Conservation (phyloP, 2,329 filamentous ascomycete genomes). For the Fusarium zealandicum region DNA sequence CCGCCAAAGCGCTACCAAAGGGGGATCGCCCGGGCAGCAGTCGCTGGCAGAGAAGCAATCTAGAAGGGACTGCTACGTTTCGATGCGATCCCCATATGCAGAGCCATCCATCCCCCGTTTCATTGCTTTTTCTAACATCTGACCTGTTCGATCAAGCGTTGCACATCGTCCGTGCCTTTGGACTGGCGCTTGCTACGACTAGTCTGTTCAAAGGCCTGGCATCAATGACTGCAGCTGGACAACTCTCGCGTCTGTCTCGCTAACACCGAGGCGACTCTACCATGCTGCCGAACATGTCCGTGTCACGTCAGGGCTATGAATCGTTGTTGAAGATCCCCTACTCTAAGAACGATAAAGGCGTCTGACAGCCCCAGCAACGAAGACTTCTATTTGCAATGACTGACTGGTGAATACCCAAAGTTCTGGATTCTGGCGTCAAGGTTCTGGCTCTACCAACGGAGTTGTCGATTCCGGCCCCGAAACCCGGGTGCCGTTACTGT, state of each 20-base stretch:
- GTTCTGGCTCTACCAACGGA: background rate
- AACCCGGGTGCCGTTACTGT: conserved; percentile 4
- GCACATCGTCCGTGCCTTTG: background rate
- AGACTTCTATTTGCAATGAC: too few species aligned
- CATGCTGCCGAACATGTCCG: background rate
- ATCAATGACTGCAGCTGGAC: background rate
- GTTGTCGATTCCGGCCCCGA: conserved; percentile 1
- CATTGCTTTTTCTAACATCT: conserved; percentile 27
- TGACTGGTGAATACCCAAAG: too few species aligned
- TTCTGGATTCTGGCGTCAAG: background rate
- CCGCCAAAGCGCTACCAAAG: conserved; percentile 27
- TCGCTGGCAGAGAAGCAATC: conserved; percentile 35
- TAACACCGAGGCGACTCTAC: background rate
- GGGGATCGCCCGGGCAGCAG: conserved; percentile 33
- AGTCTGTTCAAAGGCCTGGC: background rate
- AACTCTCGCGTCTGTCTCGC: background rate
- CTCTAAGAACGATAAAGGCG: too few species aligned
- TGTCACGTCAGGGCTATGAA: background rate
- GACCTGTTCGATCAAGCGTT: conserved; percentile 19
- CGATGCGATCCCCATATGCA: conserved; percentile 16
- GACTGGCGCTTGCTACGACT: background rate
- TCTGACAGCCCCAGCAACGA: too few species aligned
- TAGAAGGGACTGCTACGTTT: conserved; percentile 34
- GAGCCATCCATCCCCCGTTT: conserved; percentile 13
- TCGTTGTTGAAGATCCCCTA: background rate